A percentile compares a stretch with the other conserved stretches of the same genome.
Evolutionary conservation across 768 basidiomycete species (phyloP).

Genomic region (Lactarius deliciosus): DNA sequence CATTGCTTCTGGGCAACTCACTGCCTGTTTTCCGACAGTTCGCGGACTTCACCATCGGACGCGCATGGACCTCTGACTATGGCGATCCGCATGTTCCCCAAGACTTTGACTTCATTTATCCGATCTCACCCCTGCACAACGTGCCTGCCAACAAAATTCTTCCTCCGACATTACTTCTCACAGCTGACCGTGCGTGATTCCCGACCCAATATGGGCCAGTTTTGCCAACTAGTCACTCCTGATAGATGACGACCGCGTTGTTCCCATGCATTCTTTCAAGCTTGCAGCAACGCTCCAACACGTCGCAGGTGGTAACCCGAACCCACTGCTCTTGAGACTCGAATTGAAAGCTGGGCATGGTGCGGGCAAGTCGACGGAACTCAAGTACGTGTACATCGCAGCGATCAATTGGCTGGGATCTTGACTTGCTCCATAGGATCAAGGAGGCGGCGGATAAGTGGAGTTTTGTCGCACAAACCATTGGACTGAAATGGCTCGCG

Average conservation of each 20-base stretch:
- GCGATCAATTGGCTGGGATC: not conserved
- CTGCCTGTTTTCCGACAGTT: constrained; percentile 44
- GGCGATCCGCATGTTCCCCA: constrained; percentile 71
- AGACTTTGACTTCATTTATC: constrained; percentile 84
- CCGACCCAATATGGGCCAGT: not conserved
- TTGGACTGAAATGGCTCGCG: constrained; percentile 45
- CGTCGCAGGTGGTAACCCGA: constrained; percentile 56
- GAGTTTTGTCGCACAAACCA: constrained; percentile 68
- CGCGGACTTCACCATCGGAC: constrained; percentile 74
- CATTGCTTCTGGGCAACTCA: constrained; percentile 2
- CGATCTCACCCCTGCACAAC: constrained; percentile 79
- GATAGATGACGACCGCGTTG: constrained; percentile 82
- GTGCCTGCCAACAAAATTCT: constrained; percentile 58
- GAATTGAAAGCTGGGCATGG: constrained; percentile 83
- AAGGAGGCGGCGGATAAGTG: constrained; percentile 76
- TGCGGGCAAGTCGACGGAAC: constrained; percentile 72
- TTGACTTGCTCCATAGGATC: constrained; percentile 48
- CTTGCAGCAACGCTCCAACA: constrained; percentile 77
- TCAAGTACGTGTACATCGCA: constrained; percentile 44
- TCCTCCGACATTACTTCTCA: constrained; percentile 73
- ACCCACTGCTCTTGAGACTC: constrained; percentile 74
- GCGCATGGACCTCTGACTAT: constrained; percentile 78
- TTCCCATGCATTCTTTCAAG: constrained; percentile 85
- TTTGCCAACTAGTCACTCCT: not conserved
- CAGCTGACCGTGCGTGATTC: constrained; percentile 69